Base-by-base conservation (phyloP, 2,329 filamentous ascomycete genomes). In the Neopestalotiopsis sp. region DNA sequence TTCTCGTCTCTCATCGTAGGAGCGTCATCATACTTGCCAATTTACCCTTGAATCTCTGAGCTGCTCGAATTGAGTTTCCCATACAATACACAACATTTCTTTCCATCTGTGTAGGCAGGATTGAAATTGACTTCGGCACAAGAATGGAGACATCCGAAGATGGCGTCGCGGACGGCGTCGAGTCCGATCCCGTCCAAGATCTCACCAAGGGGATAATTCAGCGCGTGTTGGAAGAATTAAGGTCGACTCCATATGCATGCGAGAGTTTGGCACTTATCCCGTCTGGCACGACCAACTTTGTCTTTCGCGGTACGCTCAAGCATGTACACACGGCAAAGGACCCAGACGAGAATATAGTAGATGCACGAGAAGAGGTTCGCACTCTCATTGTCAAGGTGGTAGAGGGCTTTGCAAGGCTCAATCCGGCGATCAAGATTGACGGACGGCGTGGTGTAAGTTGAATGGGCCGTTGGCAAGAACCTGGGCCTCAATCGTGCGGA, bases 241-340 rank as follows among this genome's bases (percentile, higher is more conserved):
- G 70, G 0, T 49, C 68, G 20, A 81, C 78, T 1, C 70, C 68
- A 13, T 83, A 81, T 66, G 76, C 75, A 14, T 82, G 80, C 72
- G 77, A 80, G 0, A 74, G 74, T 0, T 73, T 83, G 32, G 75
- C 69, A 1, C 73, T 73, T 13, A 70, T 83, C n/a, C 79, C 73
- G n/a, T 79, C 78, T 10, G 82, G 81, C 20, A 82, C 78, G 2
- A 77, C 78, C 67, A 83, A 83, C 70, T 82, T 82, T 67, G 78
- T 84, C 34, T 84, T 78, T 67, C 80, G 81, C 10, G 82, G 81
- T n/a, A 71, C 64, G 14, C 76, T 82, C 2, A 14, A 57, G 13
- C 17, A 73, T 53, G 14, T 6, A 20, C 17, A 12, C 20, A 5
- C n/a, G 3, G 13, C 17, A 24, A 12, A 30, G 6, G 7, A 20